Evolutionary conservation across 306 rosid species (phyloP).

Genomic region (Vigna reflexopilosa): DNA sequence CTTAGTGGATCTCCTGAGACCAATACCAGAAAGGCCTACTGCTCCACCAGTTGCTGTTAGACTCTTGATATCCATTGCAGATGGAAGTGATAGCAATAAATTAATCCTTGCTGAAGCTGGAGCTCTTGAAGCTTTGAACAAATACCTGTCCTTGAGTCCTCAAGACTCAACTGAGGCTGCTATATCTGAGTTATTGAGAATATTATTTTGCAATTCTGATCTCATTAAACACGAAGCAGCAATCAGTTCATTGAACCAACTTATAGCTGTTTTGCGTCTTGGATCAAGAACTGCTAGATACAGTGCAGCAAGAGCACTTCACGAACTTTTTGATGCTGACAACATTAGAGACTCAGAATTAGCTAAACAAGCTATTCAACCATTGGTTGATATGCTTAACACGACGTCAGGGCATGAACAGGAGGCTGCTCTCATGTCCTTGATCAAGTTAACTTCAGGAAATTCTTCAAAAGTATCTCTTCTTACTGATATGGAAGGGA

Average conservation of each 20-base stretch:
- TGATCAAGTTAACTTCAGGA: constrained; percentile 80
- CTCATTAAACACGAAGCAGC: constrained; percentile 86
- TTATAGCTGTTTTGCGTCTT: constrained; percentile 91
- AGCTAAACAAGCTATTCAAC: constrained; percentile 86
- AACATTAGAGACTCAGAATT: constrained; percentile 77
- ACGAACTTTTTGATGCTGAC: constrained; percentile 77
- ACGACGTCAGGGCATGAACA: constrained; percentile 84
- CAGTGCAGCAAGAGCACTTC: constrained; percentile 89
- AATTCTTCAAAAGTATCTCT: constrained; percentile 66
- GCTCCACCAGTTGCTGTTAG: constrained; percentile 94
- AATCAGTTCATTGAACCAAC: constrained; percentile 82
- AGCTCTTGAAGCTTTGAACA: constrained; percentile 91
- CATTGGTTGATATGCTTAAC: constrained; percentile 92
- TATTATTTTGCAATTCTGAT: constrained; percentile 83
- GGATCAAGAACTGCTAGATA: constrained; percentile 97
- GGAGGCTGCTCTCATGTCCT: constrained; percentile 84
- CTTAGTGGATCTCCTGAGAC: constrained; percentile 92
- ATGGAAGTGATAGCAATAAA: constrained; percentile 89
- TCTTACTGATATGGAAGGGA: constrained; percentile 83
- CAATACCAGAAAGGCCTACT: constrained; percentile 91
- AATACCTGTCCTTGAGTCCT: constrained; percentile 96
- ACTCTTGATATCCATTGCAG: constrained; percentile 85
- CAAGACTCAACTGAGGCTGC: constrained; percentile 90
- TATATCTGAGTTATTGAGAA: constrained; percentile 83
- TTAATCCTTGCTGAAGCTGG: constrained; percentile 93